Evolutionary conservation across 2,329 filamentous ascomycete genomes (phyloP), one percentile per base, ranked within the genome.

Genomic region (Alternaria sp.): DNA sequence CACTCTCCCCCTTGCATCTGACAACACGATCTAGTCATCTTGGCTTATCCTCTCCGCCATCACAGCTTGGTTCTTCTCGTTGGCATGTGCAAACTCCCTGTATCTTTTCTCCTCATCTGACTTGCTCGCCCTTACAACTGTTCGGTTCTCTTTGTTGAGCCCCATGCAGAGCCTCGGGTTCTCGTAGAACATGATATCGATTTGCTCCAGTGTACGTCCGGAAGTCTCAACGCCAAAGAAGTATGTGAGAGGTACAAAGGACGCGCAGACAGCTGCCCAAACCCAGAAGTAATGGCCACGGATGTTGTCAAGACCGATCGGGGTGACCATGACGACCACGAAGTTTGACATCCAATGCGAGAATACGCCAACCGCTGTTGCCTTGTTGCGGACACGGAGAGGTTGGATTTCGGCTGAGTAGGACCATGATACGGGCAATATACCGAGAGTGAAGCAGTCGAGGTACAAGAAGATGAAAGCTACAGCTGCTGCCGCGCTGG

Each of bases 311-410:
- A 69, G 65, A 14, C 67, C 61, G 8, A 67, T 69, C 4, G 85
- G 84, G 0, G 84, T 87, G 14, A 87, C 84, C 84, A 85, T 84
- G 7, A 86, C 84, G 43, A 83, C 78, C 50, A 85, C 81, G 67
- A 85, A 85, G 67, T 84, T 85, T 72, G 62, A 71, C 60, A 84
- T 78, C 84, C 84, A 86, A 65, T 85, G 85, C 3, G 80, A 77
- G 2, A 81, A 83, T 25, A 84, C 83, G 4, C 83, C 83, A 41
- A 86, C 81, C 4, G 84, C 83, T 15, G 80, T 84, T 21, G 83
- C 84, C 71, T 85, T 84, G 5, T 83, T 81, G 30, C 84, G 76
- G 4, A 82, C 83, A 62, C 84, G 82, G 12, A 85, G 76, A 3
- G 84, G 84, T 6, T 85, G 73, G 54, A 86, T 84, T 68, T 86